A percentile compares a stretch with the other conserved stretches of the same genome.
These are phyloP conservation scores for Phialemoniopsis sp. DNA, from an alignment of 2,329 filamentous ascomycete genomes.

Conservation along the genomic window DNA sequence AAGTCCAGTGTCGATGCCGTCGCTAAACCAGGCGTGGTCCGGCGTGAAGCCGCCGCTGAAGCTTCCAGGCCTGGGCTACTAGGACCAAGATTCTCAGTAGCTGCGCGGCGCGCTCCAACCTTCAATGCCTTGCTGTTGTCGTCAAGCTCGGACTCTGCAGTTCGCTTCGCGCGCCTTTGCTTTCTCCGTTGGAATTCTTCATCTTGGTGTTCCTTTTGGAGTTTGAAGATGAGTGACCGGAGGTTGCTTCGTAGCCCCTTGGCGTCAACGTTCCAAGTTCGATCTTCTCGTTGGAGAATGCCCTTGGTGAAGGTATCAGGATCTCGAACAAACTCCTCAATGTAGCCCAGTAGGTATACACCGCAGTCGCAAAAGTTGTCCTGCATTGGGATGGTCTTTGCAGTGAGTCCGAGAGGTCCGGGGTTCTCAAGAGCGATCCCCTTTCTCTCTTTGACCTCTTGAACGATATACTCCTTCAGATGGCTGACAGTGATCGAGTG, in stretches of 20 bases:
- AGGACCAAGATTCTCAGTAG: too few relatives aligned
- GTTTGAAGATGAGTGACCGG: slow-evolving; percentile 58
- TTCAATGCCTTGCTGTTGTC: too few relatives aligned
- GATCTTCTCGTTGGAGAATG: slow-evolving; percentile 56
- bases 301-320: slow-evolving; percentile 67
- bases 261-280: slow-evolving; percentile 49
- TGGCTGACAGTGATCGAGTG: slow-evolving; percentile 62
- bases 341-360: slow-evolving; percentile 78
- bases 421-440: slow-evolving; percentile 31
- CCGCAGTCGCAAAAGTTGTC: slow-evolving; percentile 87
- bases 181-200: slow-evolving; percentile 29
- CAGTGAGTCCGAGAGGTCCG: slow-evolving; percentile 53
- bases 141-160: not conserved
- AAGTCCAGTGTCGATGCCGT: too few relatives aligned
- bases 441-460: slow-evolving; percentile 66
- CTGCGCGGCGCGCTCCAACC: too few relatives aligned
- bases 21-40: too few relatives aligned
- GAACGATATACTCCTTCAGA: slow-evolving; percentile 72
- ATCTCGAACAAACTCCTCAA: slow-evolving; percentile 73
- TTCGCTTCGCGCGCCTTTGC: slow-evolving; percentile 13
- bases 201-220: slow-evolving; percentile 55
- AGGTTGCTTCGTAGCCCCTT: slow-evolving; percentile 60
- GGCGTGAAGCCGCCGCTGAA: too few relatives aligned
- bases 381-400: slow-evolving; percentile 73
- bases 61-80: too few relatives aligned